phyloP scores from a whole-genome alignment of 2,329 filamentous ascomycete genomes.

The Venturia pyrina region DNA sequence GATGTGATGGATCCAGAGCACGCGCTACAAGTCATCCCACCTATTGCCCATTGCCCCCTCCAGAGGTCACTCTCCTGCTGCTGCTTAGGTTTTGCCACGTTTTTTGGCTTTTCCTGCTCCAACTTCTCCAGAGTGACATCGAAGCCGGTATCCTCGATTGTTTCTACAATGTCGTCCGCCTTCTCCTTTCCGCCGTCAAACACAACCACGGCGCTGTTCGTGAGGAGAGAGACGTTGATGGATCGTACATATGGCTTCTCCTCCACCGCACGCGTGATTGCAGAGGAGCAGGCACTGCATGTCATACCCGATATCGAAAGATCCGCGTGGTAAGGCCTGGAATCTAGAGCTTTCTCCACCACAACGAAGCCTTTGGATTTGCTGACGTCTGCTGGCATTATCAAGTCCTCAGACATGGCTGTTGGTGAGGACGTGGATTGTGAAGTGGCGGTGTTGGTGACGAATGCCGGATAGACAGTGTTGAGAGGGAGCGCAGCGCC shows the following conservation, averaged over 20 bases:
- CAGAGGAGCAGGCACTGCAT: constrained; percentile 20
- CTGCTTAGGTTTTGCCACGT: not conserved
- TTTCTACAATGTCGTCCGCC: constrained; percentile 13
- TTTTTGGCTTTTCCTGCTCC: constrained; percentile 10
- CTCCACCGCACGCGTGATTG: constrained; percentile 16
- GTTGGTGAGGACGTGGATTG: not conserved
- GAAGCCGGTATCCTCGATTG: constrained; percentile 20
- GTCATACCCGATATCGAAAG: constrained; percentile 16
- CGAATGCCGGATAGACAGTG: constrained; percentile 6
- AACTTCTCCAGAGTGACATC: constrained; percentile 17
- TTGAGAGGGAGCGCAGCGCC: constrained; percentile 5
- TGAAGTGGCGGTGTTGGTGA: constrained; percentile 27
- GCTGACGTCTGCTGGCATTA: not conserved
- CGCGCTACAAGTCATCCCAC: constrained; percentile 49
- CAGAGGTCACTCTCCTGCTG: constrained; percentile 12
- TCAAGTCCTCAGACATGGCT: not conserved
- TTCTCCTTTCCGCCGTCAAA: constrained; percentile 17
- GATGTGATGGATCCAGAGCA: constrained; percentile 41
- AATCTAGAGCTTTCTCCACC: not conserved
- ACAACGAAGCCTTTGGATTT: constrained; percentile 4
- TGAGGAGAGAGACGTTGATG: constrained; percentile 17
- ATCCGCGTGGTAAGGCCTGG: not conserved
- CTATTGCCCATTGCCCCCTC: constrained; percentile 39
- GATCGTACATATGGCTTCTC: constrained; percentile 16
- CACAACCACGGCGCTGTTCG: constrained; percentile 17